Conservation (phyloP, 148 eudicot genomes). For the Rhododendron molle region DNA sequence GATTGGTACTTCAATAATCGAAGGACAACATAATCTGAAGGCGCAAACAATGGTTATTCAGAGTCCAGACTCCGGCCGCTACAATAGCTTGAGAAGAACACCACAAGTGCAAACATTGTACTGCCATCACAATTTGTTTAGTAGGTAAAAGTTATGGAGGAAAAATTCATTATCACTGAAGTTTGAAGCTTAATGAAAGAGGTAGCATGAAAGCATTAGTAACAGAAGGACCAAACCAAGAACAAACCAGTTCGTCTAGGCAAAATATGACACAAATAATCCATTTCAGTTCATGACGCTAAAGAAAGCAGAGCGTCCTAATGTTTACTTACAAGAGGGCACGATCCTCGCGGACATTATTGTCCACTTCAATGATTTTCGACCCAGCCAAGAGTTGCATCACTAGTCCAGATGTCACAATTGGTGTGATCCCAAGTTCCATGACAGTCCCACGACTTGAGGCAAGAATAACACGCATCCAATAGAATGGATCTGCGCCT, state of each 20-base stretch:
- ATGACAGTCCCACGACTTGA: constrained; percentile 88
- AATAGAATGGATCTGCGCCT: constrained; percentile 80
- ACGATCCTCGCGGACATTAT: constrained; percentile 87
- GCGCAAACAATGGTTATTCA: neutral
- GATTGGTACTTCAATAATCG: neutral
- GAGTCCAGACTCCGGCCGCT: neutral
- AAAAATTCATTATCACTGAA: neutral
- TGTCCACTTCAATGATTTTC: constrained; percentile 86
- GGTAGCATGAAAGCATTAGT: constrained; percentile 19
- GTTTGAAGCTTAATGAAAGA: neutral
- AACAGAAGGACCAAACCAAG: constrained; percentile 24
- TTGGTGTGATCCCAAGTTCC: constrained; percentile 94
- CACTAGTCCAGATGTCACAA: constrained; percentile 85
- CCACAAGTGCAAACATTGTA: neutral
- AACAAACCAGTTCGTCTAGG: neutral
- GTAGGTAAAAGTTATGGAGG: neutral
- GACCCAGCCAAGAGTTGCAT: constrained; percentile 94
- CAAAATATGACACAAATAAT: neutral
- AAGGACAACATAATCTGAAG: neutral
- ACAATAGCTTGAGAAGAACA: neutral
- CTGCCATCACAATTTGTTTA: neutral
- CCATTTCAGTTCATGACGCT: neutral
- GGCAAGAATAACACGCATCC: constrained; percentile 96
- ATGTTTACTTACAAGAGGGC: constrained; percentile 64
- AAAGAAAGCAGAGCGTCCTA: constrained; percentile 2